Evolutionary conservation across 139 green algal genomes (phyloP), one percentile per base, ranked within the genome.

Genomic region (Coelastrella sp.): DNA sequence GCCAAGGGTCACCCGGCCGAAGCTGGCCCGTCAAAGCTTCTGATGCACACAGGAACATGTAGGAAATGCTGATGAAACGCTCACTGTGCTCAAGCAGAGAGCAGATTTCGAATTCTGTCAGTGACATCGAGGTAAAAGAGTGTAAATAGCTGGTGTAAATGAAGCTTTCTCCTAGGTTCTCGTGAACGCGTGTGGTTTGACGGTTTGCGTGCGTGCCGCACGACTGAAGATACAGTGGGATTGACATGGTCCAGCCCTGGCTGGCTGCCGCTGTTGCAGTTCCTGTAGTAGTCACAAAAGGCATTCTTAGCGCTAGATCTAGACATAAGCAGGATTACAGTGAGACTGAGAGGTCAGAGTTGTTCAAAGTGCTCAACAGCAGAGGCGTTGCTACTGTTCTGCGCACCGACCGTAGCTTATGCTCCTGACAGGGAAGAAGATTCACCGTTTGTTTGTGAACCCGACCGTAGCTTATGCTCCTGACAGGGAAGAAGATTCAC

Each of bases 401-500:
- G 32, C 32, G 32, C 32, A 47, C 32, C 16, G 64, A 71, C 16
- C 64, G 4, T 71, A 14, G 74, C 5, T 57, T 59, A 47, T 11
- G 11, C 74, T 73, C 10, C 10, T 80, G 4, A 13, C 54, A 85
- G 93, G 61, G 93, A 95, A 6, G 94, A 94, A 2, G 93, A 95
- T 65, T 92, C 93, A 2, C 92, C 76, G n/a, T 99, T 99, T 90
- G n/a, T n/a, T n/a, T n/a, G n/a, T n/a, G n/a, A n/a, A n/a, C n/a
- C 32, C 16, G 64, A 71, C 16, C 64, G 4, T 71, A 14, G 74
- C 5, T 57, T 59, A 47, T 11, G 11, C 74, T 73, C 10, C 10
- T 80, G 4, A 13, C 54, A 85, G 93, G 61, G 93, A 95, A 6
- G 94, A 94, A 2, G 93, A 95, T 65, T 92, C 93, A 2, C 92